Conservation (phyloP, 768 basidiomycete species). For the Kwoniella dejecticola region DNA sequence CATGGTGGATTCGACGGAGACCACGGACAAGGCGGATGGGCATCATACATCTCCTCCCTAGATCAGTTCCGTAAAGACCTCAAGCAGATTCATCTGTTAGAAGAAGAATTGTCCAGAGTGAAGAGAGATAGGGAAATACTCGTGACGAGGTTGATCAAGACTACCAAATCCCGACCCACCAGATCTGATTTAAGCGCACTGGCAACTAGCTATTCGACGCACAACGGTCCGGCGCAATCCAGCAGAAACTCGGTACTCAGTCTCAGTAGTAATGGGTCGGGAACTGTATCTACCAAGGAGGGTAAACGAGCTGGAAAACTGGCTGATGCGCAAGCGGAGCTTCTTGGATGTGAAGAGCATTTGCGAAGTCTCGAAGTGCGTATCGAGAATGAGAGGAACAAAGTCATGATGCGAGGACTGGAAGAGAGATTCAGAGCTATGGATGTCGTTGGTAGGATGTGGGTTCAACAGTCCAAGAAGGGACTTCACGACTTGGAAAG, state of each 20-base stretch:
- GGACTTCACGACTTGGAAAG: slow-evolving; percentile 50
- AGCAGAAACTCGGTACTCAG: slow-evolving; percentile 36
- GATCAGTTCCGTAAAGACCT: slow-evolving; percentile 55
- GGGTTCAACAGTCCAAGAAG: slow-evolving; percentile 50
- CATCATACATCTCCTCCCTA: slow-evolving; percentile 47
- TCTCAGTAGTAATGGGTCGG: slow-evolving; percentile 41
- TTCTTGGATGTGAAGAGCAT: slow-evolving; percentile 55
- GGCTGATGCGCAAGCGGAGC: slow-evolving; percentile 54
- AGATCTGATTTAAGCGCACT: slow-evolving; percentile 48
- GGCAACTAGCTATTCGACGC: slow-evolving; percentile 29
- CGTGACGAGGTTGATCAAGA: slow-evolving; percentile 54
- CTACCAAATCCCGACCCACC: slow-evolving; percentile 52
- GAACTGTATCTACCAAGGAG: slow-evolving; percentile 39
- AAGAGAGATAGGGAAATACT: slow-evolving; percentile 54
- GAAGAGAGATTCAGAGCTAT: slow-evolving; percentile 54
- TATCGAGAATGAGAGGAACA: slow-evolving; percentile 53
- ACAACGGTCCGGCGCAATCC: slow-evolving; percentile 22
- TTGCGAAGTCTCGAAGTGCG: slow-evolving; percentile 49
- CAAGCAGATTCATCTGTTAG: slow-evolving; percentile 54
- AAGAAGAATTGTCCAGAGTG: slow-evolving; percentile 54
- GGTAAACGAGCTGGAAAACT: slow-evolving; percentile 51
- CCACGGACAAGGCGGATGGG: slow-evolving; percentile 46
- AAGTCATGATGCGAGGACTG: slow-evolving; percentile 53
- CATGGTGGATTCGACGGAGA: slow-evolving; percentile 29
- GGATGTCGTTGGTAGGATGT: slow-evolving; percentile 55